A percentile compares a stretch with the other conserved stretches of the same genome.
Conservation (phyloP, 2,329 filamentous ascomycete genomes). For the Fusarium chuoi region DNA sequence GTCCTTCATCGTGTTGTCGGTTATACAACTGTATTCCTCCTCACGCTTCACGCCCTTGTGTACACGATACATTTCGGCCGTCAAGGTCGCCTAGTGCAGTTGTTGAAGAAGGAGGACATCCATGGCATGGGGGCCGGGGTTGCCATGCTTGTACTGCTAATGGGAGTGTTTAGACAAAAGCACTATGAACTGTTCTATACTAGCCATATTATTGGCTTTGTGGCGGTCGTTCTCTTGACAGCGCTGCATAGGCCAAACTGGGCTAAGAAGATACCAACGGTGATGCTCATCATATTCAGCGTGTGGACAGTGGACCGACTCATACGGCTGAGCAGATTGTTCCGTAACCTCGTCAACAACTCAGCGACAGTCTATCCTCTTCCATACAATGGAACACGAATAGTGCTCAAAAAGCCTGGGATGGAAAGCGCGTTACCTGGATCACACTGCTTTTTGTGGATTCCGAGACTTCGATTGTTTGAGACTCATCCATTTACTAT, state of each 20-base stretch:
- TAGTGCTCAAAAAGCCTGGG: conserved; percentile 57
- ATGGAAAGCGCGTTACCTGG: conserved; percentile 41
- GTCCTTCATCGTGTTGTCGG: conserved; percentile 58
- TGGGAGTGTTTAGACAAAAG: conserved; percentile 48
- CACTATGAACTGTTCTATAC: conserved; percentile 61
- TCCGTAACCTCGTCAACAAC: conserved; percentile 7
- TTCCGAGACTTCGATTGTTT: conserved; percentile 61
- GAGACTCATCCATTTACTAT: conserved; percentile 68
- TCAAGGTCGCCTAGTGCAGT: conserved; percentile 3
- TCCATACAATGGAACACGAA: conserved; percentile 55
- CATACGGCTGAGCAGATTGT: conserved; percentile 44
- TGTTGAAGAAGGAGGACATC: conserved; percentile 15
- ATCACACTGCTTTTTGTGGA: conserved; percentile 64
- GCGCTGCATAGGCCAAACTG: conserved; percentile 57
- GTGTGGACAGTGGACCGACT: conserved; percentile 59
- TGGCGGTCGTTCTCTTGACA: conserved; percentile 53
- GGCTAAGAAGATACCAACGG: conserved; percentile 49
- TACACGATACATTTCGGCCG: conserved; percentile 48
- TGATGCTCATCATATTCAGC: conserved; percentile 51
- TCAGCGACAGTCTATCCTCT: conserved; percentile 55
- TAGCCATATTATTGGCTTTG: conserved; percentile 55
- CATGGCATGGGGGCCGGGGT: conserved; percentile 44
- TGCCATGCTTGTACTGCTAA: conserved; percentile 51
- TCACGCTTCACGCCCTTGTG: conserved; percentile 51
- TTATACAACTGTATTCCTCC: conserved; percentile 52